Base-by-base conservation (phyloP, 345 rosid genomes). In the Euphorbia tirucalli region DNA sequence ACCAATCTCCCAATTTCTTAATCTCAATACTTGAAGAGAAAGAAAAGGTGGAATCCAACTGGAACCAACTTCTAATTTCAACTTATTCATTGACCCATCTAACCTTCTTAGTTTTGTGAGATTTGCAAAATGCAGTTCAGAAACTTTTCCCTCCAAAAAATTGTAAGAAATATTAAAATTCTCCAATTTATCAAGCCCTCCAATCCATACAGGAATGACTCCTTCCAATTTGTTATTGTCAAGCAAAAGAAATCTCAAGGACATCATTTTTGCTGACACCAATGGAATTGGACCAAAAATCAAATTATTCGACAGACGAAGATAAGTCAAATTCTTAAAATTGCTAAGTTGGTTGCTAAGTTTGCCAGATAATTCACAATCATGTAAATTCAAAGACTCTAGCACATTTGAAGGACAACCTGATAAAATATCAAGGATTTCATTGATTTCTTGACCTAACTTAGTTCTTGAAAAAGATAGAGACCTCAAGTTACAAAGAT, bases 231-330 rank as follows among this genome's bases (percentile, higher is more conserved):
- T 35, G 60, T 24, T 57, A 25, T 57, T 19, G 5, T 25, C 16
- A 57, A 57, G 63, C 0, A 7, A 3, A 15, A 59, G 16, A 59
- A 3, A 16, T 59, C 21, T 32, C 46, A 61, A 10, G 1, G 14
- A 61, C 25, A 0, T 61, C 46, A 61, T 28, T 7, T 61, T 25
- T 32, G 14, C 46, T 9, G n/a, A 7, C 57, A 10, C 3, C n/a
- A 31, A 50, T 19, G 85, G 75, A 19, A 79, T 63, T 8, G 24
- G 60, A 73, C 81, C 81, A 0, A 62, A 79, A n/a, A 82, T 74
- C 0, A 68, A 79, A 52, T 76, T 76, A 0, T 3, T 4, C 1
- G 56, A 3, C 2, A 79, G 59, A 27, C 1, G 15, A 28, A 79
- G 28, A 25, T 11, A 19, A 22, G 50, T 49, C 1, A 79, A 44